Conservation (phyloP, 2,329 filamentous ascomycete species). For the Onygenales sp. region DNA sequence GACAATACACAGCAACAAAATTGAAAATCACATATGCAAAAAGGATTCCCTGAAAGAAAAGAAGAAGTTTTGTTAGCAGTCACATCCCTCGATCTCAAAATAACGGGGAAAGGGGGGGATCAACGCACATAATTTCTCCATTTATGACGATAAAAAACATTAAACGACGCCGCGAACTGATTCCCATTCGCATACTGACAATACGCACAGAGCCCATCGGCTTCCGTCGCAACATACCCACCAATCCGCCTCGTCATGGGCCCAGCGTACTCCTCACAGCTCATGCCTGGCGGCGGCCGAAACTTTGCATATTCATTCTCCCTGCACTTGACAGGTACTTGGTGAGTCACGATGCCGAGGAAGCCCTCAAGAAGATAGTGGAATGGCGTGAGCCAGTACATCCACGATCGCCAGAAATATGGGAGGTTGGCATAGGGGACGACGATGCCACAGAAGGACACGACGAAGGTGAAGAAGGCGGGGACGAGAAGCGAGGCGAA, state of each 20-base stretch:
- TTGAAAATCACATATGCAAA: conserved; percentile 58
- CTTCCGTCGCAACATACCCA: conserved; percentile 51
- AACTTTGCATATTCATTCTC: conserved; percentile 52
- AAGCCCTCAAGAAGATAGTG: conserved; percentile 57
- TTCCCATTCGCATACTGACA: conserved; percentile 56
- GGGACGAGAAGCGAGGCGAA: conserved; percentile 59
- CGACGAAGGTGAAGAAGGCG: conserved; percentile 58
- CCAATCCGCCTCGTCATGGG: conserved; percentile 45
- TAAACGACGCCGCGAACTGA: conserved; percentile 51
- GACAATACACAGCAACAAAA: conserved; percentile 43
- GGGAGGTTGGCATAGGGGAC: conserved; percentile 57
- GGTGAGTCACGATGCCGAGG: conserved; percentile 46
- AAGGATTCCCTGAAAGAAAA: conserved; percentile 43
- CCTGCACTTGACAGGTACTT: conserved; percentile 47
- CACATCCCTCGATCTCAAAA: not conserved
- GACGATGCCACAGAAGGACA: conserved; percentile 66
- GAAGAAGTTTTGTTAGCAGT: not conserved
- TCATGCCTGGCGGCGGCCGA: conserved; percentile 46
- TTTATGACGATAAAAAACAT: conserved; percentile 50
- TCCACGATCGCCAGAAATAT: conserved; percentile 56
- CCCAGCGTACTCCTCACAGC: conserved; percentile 51
- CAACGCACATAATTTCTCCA: conserved; percentile 52
- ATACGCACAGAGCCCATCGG: conserved; percentile 51
- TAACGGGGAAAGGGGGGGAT: conserved; percentile 9
- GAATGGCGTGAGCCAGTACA: conserved; percentile 61